These are phyloP conservation scores for Hypholoma fasciculare DNA, from an alignment of 768 basidiomycete genomes.

Conservation along the genomic window DNA sequence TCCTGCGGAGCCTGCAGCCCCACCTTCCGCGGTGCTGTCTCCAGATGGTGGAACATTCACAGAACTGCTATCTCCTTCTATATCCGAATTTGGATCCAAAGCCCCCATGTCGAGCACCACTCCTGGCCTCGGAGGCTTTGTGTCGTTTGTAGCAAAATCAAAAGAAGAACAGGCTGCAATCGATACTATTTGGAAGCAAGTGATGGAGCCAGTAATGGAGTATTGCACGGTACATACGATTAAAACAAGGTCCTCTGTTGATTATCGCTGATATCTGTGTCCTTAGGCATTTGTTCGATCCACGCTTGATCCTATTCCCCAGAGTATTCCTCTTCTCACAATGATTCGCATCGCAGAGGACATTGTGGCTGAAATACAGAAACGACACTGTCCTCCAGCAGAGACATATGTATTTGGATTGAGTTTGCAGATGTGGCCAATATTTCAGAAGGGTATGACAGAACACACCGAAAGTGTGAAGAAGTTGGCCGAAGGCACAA, in stretches of 20 bases:
- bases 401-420: constrained; percentile 81
- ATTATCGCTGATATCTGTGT: constrained; percentile 2
- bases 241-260: constrained; percentile 1
- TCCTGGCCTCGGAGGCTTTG: constrained; percentile 33
- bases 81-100: constrained; percentile 50
- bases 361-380: constrained; percentile 72
- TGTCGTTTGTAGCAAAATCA: constrained; percentile 34
- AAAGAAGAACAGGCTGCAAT: constrained; percentile 64
- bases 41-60: constrained; percentile 41
- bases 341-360: constrained; percentile 92
- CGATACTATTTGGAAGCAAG: constrained; percentile 83
- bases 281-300: constrained; percentile 67
- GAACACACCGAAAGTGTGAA: constrained; percentile 82
- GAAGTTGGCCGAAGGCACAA: constrained; percentile 75
- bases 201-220: constrained; percentile 88
- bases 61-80: constrained; percentile 42
- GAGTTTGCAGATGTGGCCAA: constrained; percentile 89
- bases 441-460: constrained; percentile 88
- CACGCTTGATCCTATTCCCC: constrained; percentile 71
- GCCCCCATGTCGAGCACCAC: constrained; percentile 28
- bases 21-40: constrained; percentile 43
- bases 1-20: constrained; percentile 32
- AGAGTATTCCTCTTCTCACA: constrained; percentile 75
- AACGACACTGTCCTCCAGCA: constrained; percentile 75
- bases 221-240: constrained; percentile 75